Conservation (phyloP, 2,329 filamentous ascomycete species). For the Sclerotinia borealis region DNA sequence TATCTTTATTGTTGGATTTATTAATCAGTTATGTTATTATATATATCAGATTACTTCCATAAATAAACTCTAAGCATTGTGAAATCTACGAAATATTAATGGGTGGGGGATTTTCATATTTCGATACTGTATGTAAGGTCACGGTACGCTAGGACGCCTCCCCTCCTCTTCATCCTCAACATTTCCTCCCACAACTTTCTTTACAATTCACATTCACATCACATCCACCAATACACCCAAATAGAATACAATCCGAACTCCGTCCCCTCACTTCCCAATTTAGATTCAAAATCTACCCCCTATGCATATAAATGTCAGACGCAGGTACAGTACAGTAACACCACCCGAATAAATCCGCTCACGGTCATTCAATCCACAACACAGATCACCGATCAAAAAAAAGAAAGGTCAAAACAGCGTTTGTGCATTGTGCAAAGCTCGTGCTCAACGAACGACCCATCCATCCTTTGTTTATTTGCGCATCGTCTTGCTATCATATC, state of each 20-base stretch:
- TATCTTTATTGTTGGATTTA: not conserved
- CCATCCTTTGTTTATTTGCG: not conserved
- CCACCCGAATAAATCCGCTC: not conserved
- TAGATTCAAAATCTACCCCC: not conserved
- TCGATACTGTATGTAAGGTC: too few species aligned
- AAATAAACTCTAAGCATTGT: not conserved
- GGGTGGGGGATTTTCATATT: too few species aligned
- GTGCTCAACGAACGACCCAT: not conserved
- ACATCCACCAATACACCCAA: too few species aligned
- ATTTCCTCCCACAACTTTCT: too few species aligned
- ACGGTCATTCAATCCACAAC: not conserved
- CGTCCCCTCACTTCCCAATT: not conserved
- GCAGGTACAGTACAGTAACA: too few species aligned
- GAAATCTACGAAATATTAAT: too few species aligned
- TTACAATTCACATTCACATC: too few species aligned
- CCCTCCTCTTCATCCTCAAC: too few species aligned
- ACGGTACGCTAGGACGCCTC: too few species aligned
- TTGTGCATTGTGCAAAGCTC: not conserved
- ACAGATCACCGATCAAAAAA: too few species aligned
- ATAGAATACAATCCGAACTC: too few species aligned
- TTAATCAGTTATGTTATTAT: not conserved
- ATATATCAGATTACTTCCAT: not conserved
- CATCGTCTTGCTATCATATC: not conserved
- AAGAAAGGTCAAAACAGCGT: not conserved
- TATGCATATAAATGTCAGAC: too few species aligned